Percentiles rank a stretch among this genome's conserved stretches.
Evolutionary conservation across 345 rosid genomes (phyloP).

Genomic region (Mallotus nudiflorus): DNA sequence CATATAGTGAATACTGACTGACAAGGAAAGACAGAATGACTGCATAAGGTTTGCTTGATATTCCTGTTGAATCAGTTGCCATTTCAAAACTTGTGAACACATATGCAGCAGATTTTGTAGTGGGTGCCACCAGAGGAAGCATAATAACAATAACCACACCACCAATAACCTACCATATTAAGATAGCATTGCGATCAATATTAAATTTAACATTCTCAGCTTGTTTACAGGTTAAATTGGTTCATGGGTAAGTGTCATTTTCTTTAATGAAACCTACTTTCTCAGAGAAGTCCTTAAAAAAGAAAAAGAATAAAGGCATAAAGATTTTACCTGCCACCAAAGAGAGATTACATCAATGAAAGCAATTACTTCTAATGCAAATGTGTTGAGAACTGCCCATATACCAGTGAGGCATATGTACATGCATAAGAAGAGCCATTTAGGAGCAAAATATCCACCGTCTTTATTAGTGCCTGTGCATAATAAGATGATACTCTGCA

Average conservation of each 20-base stretch:
- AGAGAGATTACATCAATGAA: slow-evolving; percentile 62
- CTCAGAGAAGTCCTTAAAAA: no score
- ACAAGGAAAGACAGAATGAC: slow-evolving; percentile 54
- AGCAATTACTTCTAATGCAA: slow-evolving; percentile 62
- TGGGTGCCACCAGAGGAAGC: slow-evolving; percentile 56
- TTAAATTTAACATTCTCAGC: background rate
- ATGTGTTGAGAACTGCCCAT: slow-evolving; percentile 68
- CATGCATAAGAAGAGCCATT: slow-evolving; percentile 59
- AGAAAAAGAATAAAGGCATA: background rate
- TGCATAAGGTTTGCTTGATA: slow-evolving; percentile 56
- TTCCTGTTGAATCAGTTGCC: slow-evolving; percentile 46
- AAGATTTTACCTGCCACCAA: slow-evolving; percentile 68
- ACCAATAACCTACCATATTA: slow-evolving; percentile 48
- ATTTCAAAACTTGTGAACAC: slow-evolving; percentile 51
- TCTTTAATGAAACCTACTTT: no score
- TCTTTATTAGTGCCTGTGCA: slow-evolving; percentile 55
- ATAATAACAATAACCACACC: slow-evolving; percentile 51
- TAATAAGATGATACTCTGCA: slow-evolving; percentile 58
- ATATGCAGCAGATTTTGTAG: slow-evolving; percentile 50
- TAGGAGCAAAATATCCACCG: slow-evolving; percentile 64
- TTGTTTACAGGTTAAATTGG: no score
- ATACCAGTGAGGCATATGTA: slow-evolving; percentile 52
- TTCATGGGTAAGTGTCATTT: no score
- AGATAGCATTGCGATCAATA: background rate
- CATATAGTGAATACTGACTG: slow-evolving; percentile 61